phyloP scores from a whole-genome alignment of 2,329 filamentous ascomycete species.

The Blumeriella jaapii region DNA sequence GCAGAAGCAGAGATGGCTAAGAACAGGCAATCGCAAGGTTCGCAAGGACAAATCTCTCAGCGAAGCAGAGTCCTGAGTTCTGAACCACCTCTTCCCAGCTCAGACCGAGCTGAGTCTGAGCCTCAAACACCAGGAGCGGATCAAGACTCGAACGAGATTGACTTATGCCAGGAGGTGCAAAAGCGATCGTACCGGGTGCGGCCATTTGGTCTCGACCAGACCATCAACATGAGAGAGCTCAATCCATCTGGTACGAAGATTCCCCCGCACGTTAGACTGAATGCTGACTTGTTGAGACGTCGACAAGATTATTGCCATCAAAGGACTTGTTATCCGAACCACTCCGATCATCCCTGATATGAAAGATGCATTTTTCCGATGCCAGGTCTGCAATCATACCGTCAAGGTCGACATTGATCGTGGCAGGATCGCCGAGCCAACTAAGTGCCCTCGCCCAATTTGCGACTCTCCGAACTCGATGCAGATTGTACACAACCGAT shows the following conservation, averaged over 20 bases:
- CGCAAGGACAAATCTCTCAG: conserved; percentile 34
- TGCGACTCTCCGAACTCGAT: conserved; percentile 88
- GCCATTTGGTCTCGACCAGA: conserved; percentile 77
- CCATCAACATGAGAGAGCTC: conserved; percentile 84
- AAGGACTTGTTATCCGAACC: conserved; percentile 89
- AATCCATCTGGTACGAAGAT: conserved; percentile 61
- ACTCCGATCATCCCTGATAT: conserved; percentile 97
- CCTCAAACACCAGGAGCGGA: conserved; percentile 31
- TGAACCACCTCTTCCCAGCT: conserved; percentile 66
- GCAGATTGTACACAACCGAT: conserved; percentile 96
- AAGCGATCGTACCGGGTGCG: conserved; percentile 73
- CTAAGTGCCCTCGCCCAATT: conserved; percentile 69
- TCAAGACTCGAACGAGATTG: conserved; percentile 42
- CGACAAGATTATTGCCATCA: conserved; percentile 90
- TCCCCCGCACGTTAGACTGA: background rate
- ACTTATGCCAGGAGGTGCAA: conserved; percentile 66
- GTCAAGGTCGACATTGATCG: conserved; percentile 86
- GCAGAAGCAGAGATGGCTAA: conserved; percentile 69
- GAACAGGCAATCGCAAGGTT: conserved; percentile 49
- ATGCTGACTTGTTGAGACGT: conserved; percentile 49
- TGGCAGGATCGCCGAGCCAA: conserved; percentile 92
- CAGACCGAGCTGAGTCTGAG: conserved; percentile 51
- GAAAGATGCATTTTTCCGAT: conserved; percentile 98
- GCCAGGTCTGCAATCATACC: conserved; percentile 84
- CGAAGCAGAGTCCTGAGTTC: conserved; percentile 49